A percentile compares a stretch with the other conserved stretches of the same genome.
phyloP scores from a whole-genome alignment of 805 yeast genomes.

The Lipomyces starkeyi region DNA sequence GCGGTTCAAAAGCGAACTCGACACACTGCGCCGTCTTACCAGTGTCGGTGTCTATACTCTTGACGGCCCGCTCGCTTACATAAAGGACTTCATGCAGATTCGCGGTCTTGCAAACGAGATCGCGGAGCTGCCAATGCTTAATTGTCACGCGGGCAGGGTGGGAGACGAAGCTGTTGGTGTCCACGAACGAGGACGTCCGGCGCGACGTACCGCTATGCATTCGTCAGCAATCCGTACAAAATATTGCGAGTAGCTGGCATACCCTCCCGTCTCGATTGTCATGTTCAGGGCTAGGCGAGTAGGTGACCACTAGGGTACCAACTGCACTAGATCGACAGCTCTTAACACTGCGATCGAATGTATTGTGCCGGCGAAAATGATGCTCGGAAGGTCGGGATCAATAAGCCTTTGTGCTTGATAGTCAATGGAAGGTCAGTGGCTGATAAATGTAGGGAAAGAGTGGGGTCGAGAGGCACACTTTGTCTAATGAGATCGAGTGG shows the following conservation, averaged over 20 bases:
- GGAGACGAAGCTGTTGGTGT: slow-evolving; percentile 19
- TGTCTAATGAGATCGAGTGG: background rate
- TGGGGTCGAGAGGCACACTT: background rate
- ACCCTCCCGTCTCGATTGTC: slow-evolving; percentile 26
- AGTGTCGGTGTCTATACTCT: slow-evolving; percentile 51
- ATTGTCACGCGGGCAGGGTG: slow-evolving; percentile 43
- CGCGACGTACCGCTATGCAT: slow-evolving; percentile 21
- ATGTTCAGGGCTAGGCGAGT: slow-evolving; percentile 6
- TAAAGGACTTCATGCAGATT: slow-evolving; percentile 57
- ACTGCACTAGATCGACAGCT: background rate
- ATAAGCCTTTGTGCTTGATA: background rate
- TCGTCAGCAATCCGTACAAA: background rate
- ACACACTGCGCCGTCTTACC: slow-evolving; percentile 50
- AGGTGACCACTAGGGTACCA: background rate
- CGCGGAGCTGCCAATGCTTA: slow-evolving; percentile 81
- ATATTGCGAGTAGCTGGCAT: background rate
- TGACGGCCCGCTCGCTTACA: slow-evolving; percentile 62
- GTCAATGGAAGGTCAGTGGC: background rate
- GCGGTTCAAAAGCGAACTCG: slow-evolving; percentile 67
- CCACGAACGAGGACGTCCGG: slow-evolving; percentile 31
- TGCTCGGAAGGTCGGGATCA: background rate
- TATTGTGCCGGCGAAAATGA: background rate
- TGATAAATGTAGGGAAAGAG: background rate
- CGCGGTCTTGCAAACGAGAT: slow-evolving; percentile 62
- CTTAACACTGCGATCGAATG: background rate